Conservation (phyloP, 1,139 yeast species). For the Sugiyamaella grinbergsii region DNA sequence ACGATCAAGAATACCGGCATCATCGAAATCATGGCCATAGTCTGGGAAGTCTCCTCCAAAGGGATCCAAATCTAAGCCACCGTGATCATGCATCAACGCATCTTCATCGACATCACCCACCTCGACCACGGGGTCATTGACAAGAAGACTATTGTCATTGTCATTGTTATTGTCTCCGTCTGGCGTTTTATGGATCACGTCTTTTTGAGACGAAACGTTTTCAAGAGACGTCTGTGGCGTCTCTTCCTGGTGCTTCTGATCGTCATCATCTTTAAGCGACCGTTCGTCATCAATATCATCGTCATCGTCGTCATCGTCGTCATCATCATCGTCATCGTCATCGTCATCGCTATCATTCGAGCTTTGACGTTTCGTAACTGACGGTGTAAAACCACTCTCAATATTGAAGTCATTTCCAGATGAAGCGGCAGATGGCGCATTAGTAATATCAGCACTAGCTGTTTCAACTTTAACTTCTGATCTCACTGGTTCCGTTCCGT, state of each 20-base stretch:
- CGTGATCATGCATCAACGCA: slow-evolving; percentile 14
- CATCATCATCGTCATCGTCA: too few relatives aligned
- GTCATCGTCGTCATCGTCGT: too few relatives aligned
- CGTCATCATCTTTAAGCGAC: too few relatives aligned
- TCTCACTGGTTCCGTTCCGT: too few relatives aligned
- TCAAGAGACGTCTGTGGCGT: too few relatives aligned
- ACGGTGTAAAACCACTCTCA: not conserved
- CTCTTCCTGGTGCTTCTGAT: too few relatives aligned
- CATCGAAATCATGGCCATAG: slow-evolving; percentile 23
- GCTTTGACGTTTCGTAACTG: not conserved
- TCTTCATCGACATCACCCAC: slow-evolving; percentile 13
- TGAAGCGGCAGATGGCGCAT: not conserved
- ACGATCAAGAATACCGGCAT: slow-evolving; percentile 18
- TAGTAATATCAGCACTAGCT: not conserved
- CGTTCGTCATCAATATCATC: too few relatives aligned
- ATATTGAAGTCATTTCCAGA: not conserved
- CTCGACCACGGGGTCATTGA: not conserved
- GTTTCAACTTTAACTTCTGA: not conserved
- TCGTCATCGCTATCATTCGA: too few relatives aligned
- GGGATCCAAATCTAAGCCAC: slow-evolving; percentile 19
- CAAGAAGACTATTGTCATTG: slow-evolving; percentile 1
- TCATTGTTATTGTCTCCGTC: slow-evolving; percentile 2
- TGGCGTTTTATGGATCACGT: not conserved
- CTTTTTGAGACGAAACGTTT: too few relatives aligned
- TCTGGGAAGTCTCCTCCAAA: slow-evolving; percentile 21